phyloP scores from a whole-genome alignment of 176 grass and related monocot genomes.

The Juncus effusus region DNA sequence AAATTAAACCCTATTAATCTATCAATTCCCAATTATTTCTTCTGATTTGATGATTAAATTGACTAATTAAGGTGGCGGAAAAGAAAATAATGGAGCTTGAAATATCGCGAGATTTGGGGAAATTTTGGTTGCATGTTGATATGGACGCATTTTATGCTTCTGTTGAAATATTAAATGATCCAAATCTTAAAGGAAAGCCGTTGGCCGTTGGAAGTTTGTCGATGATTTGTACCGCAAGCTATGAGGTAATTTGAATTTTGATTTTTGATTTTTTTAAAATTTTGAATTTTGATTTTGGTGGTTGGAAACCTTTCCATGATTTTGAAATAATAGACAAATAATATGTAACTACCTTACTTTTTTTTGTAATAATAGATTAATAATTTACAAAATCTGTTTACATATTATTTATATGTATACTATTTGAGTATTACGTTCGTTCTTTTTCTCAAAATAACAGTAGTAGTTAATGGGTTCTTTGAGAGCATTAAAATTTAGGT shows the following conservation, averaged over 20 bases:
- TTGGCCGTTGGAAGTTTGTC: constrained; percentile 89
- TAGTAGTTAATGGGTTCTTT: too few species aligned
- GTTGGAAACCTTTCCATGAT: too few species aligned
- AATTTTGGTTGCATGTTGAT: constrained; percentile 90
- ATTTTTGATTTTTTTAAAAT: too few species aligned
- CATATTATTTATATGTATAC: too few species aligned
- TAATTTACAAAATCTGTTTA: too few species aligned
- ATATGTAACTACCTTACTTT: too few species aligned
- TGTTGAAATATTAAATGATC: constrained; percentile 84
- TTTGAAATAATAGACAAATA: too few species aligned
- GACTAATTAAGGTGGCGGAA: constrained; percentile 22
- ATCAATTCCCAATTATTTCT: background rate
- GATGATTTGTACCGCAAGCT: constrained; percentile 98
- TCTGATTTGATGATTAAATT: constrained; percentile 3
- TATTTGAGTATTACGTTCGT: too few species aligned
- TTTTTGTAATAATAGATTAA: too few species aligned
- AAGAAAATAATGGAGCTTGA: constrained; percentile 81
- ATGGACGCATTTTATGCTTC: constrained; percentile 97
- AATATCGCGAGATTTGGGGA: constrained; percentile 80
- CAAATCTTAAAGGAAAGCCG: constrained; percentile 81
- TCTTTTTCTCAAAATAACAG: too few species aligned
- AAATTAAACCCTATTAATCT: background rate
- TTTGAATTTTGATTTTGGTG: too few species aligned
- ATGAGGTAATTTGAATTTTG: constrained; percentile 49
- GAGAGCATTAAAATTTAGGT: too few species aligned